phyloP scores from a whole-genome alignment of 2,329 filamentous ascomycete genomes.

The Verticillium nubilum region DNA sequence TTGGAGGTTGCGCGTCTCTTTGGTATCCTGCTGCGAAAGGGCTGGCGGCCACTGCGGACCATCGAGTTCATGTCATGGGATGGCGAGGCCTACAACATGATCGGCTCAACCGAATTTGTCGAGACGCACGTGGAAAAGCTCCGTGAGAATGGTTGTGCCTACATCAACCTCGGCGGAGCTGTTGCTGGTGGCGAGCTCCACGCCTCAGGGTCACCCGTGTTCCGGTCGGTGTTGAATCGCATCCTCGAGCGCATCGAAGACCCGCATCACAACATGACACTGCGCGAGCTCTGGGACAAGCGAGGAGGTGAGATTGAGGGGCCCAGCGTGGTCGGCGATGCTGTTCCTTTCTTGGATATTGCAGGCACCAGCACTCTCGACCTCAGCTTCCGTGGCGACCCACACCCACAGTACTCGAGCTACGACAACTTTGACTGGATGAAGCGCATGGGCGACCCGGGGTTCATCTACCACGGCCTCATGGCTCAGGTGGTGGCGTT shows the following conservation, averaged over 20 bases:
- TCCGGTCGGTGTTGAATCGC: slow-evolving; percentile 64
- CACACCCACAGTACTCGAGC: slow-evolving; percentile 72
- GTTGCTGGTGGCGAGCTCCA: slow-evolving; percentile 71
- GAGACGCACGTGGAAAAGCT: slow-evolving; percentile 74
- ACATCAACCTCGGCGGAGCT: slow-evolving; percentile 85
- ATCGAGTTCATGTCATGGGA: slow-evolving; percentile 99
- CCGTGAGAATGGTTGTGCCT: slow-evolving; percentile 71
- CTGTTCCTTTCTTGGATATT: slow-evolving; percentile 85
- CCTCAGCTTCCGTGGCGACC: slow-evolving; percentile 65
- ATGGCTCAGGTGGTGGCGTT: slow-evolving; percentile 77
- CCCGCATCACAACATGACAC: slow-evolving; percentile 63
- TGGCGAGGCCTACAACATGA: slow-evolving; percentile 84
- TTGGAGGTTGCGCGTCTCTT: slow-evolving; percentile 84
- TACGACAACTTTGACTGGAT: slow-evolving; percentile 92
- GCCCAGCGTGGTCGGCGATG: slow-evolving; percentile 69
- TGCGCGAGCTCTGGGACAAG: slow-evolving; percentile 72
- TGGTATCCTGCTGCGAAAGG: slow-evolving; percentile 66
- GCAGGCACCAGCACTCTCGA: slow-evolving; percentile 85
- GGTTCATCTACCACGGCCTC: slow-evolving; percentile 72
- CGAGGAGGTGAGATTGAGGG: slow-evolving; percentile 54
- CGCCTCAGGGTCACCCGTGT: slow-evolving; percentile 76
- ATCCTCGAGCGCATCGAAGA: slow-evolving; percentile 72
- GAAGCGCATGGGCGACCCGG: slow-evolving; percentile 71
- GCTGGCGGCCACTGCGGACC: slow-evolving; percentile 88
- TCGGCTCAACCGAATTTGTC: slow-evolving; percentile 92